phyloP scores from a whole-genome alignment of 371 early-diverging fungal genomes.

The Rhizopus delemar region DNA sequence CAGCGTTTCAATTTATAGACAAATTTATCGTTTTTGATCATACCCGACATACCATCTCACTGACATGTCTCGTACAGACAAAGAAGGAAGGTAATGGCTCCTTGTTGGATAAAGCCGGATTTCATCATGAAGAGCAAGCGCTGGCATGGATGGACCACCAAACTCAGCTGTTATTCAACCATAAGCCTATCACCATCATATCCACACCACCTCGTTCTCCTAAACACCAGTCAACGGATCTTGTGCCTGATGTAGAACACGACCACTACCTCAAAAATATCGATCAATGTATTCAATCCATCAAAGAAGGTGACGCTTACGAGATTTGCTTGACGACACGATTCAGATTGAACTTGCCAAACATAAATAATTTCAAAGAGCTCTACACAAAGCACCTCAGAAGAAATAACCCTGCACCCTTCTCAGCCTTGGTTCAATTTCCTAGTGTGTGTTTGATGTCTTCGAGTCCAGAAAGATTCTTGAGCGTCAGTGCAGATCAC shows the following conservation, averaged over 20 bases:
- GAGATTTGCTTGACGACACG: slow-evolving; percentile 93
- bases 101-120: slow-evolving; percentile 13
- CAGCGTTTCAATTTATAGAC: slow-evolving; percentile 82
- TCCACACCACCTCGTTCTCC: slow-evolving; percentile 28
- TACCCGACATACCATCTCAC: slow-evolving; percentile 38
- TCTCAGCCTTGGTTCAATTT: slow-evolving; percentile 71
- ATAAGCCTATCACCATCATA: slow-evolving; percentile 16
- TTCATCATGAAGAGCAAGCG: slow-evolving; percentile 16
- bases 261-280: slow-evolving; percentile 70
- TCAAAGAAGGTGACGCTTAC: slow-evolving; percentile 89
- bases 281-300: slow-evolving; percentile 61
- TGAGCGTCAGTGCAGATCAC: slow-evolving; percentile 57
- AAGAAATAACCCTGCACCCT: slow-evolving; percentile 86
- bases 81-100: not conserved
- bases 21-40: slow-evolving; percentile 80
- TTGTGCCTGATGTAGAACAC: slow-evolving; percentile 53
- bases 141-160: slow-evolving; percentile 29
- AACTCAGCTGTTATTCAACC: slow-evolving; percentile 1
- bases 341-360: slow-evolving; percentile 51
- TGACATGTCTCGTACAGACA: slow-evolving; percentile 48
- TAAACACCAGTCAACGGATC: not conserved
- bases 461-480: slow-evolving; percentile 89
- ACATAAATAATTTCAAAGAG: slow-evolving; percentile 33
- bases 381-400: slow-evolving; percentile 71
- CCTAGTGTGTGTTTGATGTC: slow-evolving; percentile 47